Percentiles rank a stretch among this genome's conserved stretches.
These are phyloP conservation scores for Diplodia mutila DNA, from an alignment of 2,329 filamentous ascomycete genomes.

Conservation along the genomic window DNA sequence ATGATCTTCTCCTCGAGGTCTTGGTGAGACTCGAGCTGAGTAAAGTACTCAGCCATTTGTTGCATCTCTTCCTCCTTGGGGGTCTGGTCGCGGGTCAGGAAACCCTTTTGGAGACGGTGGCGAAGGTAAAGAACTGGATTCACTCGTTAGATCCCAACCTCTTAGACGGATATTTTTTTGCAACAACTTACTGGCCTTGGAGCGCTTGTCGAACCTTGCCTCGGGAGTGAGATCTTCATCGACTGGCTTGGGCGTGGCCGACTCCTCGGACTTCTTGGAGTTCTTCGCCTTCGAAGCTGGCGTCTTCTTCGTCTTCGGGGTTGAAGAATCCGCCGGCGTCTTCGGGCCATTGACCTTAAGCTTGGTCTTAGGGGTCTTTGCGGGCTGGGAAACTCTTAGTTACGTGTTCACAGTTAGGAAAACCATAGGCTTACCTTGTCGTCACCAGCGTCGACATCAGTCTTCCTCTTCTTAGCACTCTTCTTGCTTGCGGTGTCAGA, in stretches of 20 bases:
- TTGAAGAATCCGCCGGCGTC: constrained; percentile 35
- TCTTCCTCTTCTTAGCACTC: constrained; percentile 73
- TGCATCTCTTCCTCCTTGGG: constrained; percentile 88
- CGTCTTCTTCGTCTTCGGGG: constrained; percentile 43
- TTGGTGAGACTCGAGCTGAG: constrained; percentile 76
- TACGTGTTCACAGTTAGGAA: background rate
- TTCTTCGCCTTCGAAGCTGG: constrained; percentile 49
- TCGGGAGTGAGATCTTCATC: constrained; percentile 59
- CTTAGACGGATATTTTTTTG: background rate
- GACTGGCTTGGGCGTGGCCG: constrained; percentile 59
- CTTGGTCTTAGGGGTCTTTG: constrained; percentile 57
- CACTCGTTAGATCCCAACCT: background rate
- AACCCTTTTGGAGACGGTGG: constrained; percentile 92
- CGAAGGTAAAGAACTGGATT: constrained; percentile 80
- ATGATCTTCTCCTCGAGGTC: constrained; percentile 91
- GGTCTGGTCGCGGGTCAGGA: constrained; percentile 79
- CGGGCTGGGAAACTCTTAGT: constrained; percentile 39
- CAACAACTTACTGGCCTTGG: constrained; percentile 57
- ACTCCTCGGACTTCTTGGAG: constrained; percentile 58
- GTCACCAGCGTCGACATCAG: constrained; percentile 65
- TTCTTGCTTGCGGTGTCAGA: constrained; percentile 45
- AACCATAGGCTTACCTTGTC: constrained; percentile 54
- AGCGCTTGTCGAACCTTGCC: constrained; percentile 60
- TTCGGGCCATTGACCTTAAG: constrained; percentile 51
- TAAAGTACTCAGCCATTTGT: constrained; percentile 74